phyloP scores from a whole-genome alignment of 176 grass and related monocot genomes.

The Metroxylon sagu region DNA sequence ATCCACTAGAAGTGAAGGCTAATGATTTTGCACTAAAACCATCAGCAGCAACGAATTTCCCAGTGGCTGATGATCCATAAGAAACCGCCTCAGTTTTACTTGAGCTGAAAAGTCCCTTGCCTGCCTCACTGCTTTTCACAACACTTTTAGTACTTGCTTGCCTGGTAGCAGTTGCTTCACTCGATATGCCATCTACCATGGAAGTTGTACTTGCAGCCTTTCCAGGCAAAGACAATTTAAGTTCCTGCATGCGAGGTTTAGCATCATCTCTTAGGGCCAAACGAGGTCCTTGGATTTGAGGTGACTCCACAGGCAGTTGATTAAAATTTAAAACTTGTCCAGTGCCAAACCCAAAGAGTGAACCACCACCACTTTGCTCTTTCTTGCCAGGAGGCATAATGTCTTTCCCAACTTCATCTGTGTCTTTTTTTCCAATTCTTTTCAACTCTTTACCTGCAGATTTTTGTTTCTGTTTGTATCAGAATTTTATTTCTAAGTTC shows the following conservation, averaged over 20 bases:
- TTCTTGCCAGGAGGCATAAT: background rate
- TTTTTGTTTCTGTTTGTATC: no score
- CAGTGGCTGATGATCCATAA: background rate
- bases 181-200: constrained; percentile 37
- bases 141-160: constrained; percentile 21
- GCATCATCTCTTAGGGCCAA: constrained; percentile 24
- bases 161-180: constrained; percentile 27
- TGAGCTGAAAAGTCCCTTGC: constrained; percentile 14
- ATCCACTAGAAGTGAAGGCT: constrained; percentile 40
- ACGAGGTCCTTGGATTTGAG: background rate
- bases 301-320: background rate
- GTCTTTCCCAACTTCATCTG: background rate
- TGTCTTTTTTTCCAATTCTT: constrained; percentile 10
- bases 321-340: background rate
- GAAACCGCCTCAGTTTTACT: constrained; percentile 18
- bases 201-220: constrained; percentile 20
- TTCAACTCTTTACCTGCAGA: constrained; percentile 20
- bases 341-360: background rate
- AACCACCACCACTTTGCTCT: background rate
- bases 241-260: constrained; percentile 21
- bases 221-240: constrained; percentile 16
- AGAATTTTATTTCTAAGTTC: no score
- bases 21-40: constrained; percentile 37
- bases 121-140: constrained; percentile 22
- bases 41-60: constrained; percentile 19